These are phyloP conservation scores for Limtongia smithiae DNA, from an alignment of 805 yeast species.

Conservation along the genomic window DNA sequence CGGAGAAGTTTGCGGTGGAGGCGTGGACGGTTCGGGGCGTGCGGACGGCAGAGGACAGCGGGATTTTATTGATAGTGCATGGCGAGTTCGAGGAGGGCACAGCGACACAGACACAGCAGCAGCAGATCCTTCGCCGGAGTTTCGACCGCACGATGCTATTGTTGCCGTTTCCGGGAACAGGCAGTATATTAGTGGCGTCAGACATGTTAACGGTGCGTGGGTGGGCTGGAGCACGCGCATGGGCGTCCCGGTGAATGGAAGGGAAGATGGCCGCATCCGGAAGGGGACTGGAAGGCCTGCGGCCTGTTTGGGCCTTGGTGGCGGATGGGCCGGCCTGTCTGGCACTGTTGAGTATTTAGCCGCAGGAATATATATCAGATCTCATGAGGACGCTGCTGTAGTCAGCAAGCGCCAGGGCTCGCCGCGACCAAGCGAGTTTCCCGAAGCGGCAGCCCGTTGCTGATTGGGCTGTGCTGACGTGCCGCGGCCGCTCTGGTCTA, in stretches of 20 bases:
- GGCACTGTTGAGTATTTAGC: no score
- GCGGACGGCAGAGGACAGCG: constrained; percentile 59
- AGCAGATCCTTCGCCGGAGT: constrained; percentile 51
- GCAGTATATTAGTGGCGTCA: constrained; percentile 77
- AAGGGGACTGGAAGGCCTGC: background rate
- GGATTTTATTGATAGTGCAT: constrained; percentile 69
- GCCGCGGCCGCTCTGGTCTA: no score
- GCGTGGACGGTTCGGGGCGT: constrained; percentile 41
- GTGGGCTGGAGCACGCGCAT: constrained; percentile 52
- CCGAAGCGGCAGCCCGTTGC: no score
- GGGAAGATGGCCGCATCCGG: background rate
- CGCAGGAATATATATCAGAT: no score
- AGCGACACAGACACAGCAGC: constrained; percentile 31
- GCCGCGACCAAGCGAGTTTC: no score
- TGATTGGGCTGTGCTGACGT: no score
- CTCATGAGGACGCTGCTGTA: no score
- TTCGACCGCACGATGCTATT: constrained; percentile 84
- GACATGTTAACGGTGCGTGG: constrained; percentile 72
- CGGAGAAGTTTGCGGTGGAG: constrained; percentile 72
- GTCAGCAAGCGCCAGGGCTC: no score
- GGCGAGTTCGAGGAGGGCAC: constrained; percentile 73
- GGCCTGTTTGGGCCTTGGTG: no score
- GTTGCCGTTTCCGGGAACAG: constrained; percentile 64
- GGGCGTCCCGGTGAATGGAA: constrained; percentile 39
- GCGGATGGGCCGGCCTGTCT: no score